phyloP scores from a whole-genome alignment of 2,329 filamentous ascomycete genomes.

The Seiridium unicorne region DNA sequence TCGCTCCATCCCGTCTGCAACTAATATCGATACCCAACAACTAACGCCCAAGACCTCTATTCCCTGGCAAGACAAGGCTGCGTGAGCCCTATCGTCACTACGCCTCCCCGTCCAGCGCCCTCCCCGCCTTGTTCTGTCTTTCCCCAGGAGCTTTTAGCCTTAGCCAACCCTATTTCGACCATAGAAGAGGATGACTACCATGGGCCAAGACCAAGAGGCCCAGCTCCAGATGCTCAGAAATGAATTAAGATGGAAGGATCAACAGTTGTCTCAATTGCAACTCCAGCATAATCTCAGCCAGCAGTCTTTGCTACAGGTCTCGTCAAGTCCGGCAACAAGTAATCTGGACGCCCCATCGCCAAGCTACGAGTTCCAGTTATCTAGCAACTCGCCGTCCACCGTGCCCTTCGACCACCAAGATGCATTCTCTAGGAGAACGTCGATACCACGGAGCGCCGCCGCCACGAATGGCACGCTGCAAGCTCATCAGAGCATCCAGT shows the following conservation, averaged over 20 bases:
- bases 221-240: constrained; percentile 25
- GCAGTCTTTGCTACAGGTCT: constrained; percentile 18
- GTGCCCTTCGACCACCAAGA: constrained; percentile 17
- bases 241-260: constrained; percentile 16
- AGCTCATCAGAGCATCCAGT: background rate
- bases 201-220: constrained; percentile 21
- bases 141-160: background rate
- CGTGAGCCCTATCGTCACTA: background rate
- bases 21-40: constrained; percentile 2
- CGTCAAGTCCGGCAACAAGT: constrained; percentile 15
- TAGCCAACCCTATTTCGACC: background rate
- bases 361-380: constrained; percentile 26
- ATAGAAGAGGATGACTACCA: constrained; percentile 10
- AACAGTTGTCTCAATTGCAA: constrained; percentile 21
- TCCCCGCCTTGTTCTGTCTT: background rate
- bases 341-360: constrained; percentile 18
- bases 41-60: background rate
- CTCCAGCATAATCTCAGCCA: constrained; percentile 22
- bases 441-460: constrained; percentile 25
- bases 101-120: background rate
- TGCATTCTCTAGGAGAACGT: constrained; percentile 26
- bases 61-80: background rate
- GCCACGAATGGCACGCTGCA: constrained; percentile 15
- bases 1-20: background rate
- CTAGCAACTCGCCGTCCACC: constrained; percentile 18